Evolutionary conservation across 2,329 filamentous ascomycete species (phyloP).

Genomic region (Diplodia seriata): DNA sequence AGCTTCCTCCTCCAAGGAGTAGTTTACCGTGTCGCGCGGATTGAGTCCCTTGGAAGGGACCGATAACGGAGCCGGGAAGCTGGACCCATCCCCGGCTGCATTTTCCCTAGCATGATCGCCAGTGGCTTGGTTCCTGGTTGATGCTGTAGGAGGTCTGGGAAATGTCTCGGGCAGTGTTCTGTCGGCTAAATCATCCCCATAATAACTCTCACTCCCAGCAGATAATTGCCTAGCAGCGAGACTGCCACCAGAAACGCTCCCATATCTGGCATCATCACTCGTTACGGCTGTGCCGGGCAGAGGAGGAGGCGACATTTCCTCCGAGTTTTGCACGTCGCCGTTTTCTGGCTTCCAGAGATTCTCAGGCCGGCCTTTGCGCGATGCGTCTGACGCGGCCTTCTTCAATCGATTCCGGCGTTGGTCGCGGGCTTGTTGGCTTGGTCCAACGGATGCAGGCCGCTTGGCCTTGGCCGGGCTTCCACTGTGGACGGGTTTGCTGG

Average conservation of each 20-base stretch:
- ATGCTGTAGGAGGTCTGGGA: not conserved
- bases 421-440: not conserved
- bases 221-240: conserved; percentile 35
- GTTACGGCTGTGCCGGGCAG: conserved; percentile 18
- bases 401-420: not conserved
- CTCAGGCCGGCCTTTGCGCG: not conserved
- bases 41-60: not conserved
- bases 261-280: conserved; percentile 1
- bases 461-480: not conserved
- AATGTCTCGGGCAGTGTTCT: conserved; percentile 39
- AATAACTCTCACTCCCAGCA: conserved; percentile 44
- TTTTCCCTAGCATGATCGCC: too few species aligned
- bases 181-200: conserved; percentile 61
- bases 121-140: not conserved
- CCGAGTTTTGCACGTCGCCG: not conserved
- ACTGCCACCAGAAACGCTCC: not conserved
- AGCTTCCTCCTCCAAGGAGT: not conserved
- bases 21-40: not conserved
- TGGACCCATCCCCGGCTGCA: conserved; percentile 58
- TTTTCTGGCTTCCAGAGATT: not conserved
- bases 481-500: not conserved
- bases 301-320: conserved; percentile 1
- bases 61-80: not conserved
- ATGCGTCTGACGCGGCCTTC: conserved; percentile 6
- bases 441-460: conserved; percentile 2